phyloP scores from a whole-genome alignment of 345 rosid genomes.

The Turnera subulata region DNA sequence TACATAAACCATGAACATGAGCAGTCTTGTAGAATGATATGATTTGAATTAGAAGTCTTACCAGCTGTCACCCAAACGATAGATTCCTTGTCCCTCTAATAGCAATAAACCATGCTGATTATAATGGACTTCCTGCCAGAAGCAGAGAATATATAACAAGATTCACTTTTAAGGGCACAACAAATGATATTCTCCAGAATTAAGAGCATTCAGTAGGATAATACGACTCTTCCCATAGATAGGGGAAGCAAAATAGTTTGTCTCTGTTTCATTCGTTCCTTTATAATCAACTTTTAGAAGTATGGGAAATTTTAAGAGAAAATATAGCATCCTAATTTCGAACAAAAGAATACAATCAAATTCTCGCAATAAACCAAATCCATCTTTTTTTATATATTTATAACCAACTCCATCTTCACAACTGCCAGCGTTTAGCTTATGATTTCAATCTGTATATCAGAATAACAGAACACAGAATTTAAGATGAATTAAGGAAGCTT shows the following conservation, averaged over 20 bases:
- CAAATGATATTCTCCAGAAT: too few species aligned
- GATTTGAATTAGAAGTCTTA: conserved; percentile 28
- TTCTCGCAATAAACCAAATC: not conserved
- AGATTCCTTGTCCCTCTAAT: conserved; percentile 88
- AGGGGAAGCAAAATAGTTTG: too few species aligned
- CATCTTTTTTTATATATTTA: too few species aligned
- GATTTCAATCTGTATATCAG: not conserved
- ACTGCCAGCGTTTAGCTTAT: not conserved
- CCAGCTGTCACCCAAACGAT: conserved; percentile 90
- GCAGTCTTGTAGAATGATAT: too few species aligned
- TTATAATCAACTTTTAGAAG: too few species aligned
- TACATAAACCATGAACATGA: too few species aligned
- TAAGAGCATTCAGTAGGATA: too few species aligned
- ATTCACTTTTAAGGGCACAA: too few species aligned
- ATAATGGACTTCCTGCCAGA: conserved; percentile 80
- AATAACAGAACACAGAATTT: not conserved
- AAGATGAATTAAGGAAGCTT: conserved; percentile 8
- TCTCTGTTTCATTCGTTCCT: too few species aligned
- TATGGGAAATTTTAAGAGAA: not conserved
- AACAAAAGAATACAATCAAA: conserved; percentile 1
- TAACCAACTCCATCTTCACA: not conserved
- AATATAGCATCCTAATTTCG: not conserved
- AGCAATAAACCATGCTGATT: conserved; percentile 93
- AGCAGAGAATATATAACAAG: not conserved
- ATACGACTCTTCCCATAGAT: too few species aligned